Conservation (phyloP, 129 eudicot species). For the Flaveria brownii region DNA sequence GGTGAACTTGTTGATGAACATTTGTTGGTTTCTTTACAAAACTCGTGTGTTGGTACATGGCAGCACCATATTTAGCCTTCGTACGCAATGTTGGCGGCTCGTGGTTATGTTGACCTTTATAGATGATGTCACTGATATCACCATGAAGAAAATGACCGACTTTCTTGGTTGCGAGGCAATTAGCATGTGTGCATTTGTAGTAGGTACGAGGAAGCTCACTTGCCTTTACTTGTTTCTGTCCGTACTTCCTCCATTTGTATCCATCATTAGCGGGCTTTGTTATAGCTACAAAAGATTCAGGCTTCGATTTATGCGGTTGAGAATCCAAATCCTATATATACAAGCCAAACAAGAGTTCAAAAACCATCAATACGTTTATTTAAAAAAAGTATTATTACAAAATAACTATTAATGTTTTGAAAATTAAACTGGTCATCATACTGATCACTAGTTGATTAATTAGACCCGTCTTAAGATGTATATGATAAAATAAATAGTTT, state of each 20-base stretch:
- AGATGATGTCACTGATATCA: slow-evolving; percentile 70
- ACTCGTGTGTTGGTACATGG: slow-evolving; percentile 13
- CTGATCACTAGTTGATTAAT: neutral
- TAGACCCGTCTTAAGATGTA: neutral
- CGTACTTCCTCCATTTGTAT: slow-evolving; percentile 92
- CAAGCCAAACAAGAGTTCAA: neutral
- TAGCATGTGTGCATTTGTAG: slow-evolving; percentile 62
- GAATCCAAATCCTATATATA: slow-evolving; percentile 14
- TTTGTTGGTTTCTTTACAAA: neutral
- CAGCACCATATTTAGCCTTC: slow-evolving; percentile 43
- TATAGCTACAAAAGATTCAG: slow-evolving; percentile 3
- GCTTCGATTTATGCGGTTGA: neutral
- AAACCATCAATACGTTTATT: neutral
- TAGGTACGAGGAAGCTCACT: slow-evolving; percentile 83
- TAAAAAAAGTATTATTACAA: neutral
- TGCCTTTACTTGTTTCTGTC: slow-evolving; percentile 89
- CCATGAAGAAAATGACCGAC: slow-evolving; percentile 73
- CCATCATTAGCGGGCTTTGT: slow-evolving; percentile 69
- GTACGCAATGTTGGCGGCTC: slow-evolving; percentile 54
- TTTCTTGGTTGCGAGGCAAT: slow-evolving; percentile 81
- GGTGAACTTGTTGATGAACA: neutral
- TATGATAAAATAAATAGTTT: neutral
- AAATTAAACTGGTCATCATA: too few relatives aligned
- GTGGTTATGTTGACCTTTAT: slow-evolving; percentile 86
- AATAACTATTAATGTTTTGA: too few relatives aligned